A percentile compares a stretch with the other conserved stretches of the same genome.
These are phyloP conservation scores for Clarireedia sp. DNA, from an alignment of 2,329 filamentous ascomycete genomes.

Conservation along the genomic window DNA sequence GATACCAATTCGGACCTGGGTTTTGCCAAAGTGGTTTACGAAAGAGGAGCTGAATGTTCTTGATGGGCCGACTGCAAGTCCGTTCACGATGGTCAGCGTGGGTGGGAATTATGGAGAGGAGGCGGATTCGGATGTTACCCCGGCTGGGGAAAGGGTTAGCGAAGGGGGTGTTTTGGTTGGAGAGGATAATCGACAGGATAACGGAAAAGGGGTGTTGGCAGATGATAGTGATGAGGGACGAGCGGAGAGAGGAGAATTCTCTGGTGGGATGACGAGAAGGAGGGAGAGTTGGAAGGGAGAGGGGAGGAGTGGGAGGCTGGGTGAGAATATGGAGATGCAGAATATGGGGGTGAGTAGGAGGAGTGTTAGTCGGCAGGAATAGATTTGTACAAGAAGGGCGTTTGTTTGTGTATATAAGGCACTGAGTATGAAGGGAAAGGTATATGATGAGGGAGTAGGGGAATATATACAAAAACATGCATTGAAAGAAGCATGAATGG, in stretches of 20 bases:
- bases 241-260: constrained; percentile 22
- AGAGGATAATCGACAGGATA: constrained; percentile 15
- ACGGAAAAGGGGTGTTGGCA: constrained; percentile 13
- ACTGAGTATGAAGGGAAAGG: background rate
- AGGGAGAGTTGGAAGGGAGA: constrained; percentile 12
- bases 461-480: too few species aligned
- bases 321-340: constrained; percentile 13
- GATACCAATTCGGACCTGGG: constrained; percentile 24
- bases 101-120: constrained; percentile 32
- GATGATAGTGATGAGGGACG: constrained; percentile 14
- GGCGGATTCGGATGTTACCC: constrained; percentile 10
- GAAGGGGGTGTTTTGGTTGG: constrained; percentile 13
- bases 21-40: constrained; percentile 34
- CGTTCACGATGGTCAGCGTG: constrained; percentile 28
- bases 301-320: constrained; percentile 14
- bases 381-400: background rate
- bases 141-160: constrained; percentile 6
- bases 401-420: background rate
- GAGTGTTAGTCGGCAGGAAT: constrained; percentile 23
- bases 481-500: too few species aligned
- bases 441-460: background rate
- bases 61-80: constrained; percentile 63
- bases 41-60: constrained; percentile 22
- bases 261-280: constrained; percentile 2
- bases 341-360: constrained; percentile 18